Percentiles rank a stretch among this genome's conserved stretches.
Conservation (phyloP, 805 yeast species). For the Metschnikowia lochheadii region DNA sequence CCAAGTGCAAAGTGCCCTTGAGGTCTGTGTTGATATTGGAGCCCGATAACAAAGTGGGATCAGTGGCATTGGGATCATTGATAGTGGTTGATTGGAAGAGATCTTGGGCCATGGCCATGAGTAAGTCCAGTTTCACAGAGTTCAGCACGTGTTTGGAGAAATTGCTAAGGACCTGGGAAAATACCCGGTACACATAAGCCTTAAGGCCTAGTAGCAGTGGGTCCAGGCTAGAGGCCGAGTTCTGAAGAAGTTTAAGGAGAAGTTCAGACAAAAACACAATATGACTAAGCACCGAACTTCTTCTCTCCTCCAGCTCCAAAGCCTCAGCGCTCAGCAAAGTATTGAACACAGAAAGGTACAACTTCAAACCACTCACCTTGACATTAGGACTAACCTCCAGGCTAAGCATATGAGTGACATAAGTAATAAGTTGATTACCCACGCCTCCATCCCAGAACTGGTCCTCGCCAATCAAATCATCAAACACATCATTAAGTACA, state of each 20-base stretch:
- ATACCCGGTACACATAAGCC: slow-evolving; percentile 25
- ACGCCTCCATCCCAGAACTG: slow-evolving; percentile 78
- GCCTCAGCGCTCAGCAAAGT: slow-evolving; percentile 53
- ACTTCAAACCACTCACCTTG: slow-evolving; percentile 44
- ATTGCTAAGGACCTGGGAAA: slow-evolving; percentile 23
- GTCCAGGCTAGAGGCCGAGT: background rate
- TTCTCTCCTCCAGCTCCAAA: slow-evolving; percentile 33
- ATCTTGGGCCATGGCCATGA: slow-evolving; percentile 21
- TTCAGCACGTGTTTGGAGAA: slow-evolving; percentile 24
- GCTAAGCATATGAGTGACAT: slow-evolving; percentile 42
- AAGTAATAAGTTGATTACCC: slow-evolving; percentile 51
- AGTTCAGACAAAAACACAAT: slow-evolving; percentile 15
- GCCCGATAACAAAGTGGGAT: background rate
- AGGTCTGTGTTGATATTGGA: background rate
- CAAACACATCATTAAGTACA: slow-evolving; percentile 72
- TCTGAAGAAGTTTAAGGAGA: slow-evolving; percentile 6
- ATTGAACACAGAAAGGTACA: slow-evolving; percentile 51
- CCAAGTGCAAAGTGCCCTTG: slow-evolving; percentile 9
- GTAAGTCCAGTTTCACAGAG: slow-evolving; percentile 15
- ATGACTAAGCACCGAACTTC: slow-evolving; percentile 28
- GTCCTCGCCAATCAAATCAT: slow-evolving; percentile 80
- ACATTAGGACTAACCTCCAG: slow-evolving; percentile 29
- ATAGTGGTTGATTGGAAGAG: slow-evolving; percentile 15
- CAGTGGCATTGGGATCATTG: background rate
- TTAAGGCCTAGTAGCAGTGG: slow-evolving; percentile 22